Evolutionary conservation across 305 asterid genomes (phyloP), one percentile per base, ranked within the genome.

Genomic region (Fraxinus floribunda): DNA sequence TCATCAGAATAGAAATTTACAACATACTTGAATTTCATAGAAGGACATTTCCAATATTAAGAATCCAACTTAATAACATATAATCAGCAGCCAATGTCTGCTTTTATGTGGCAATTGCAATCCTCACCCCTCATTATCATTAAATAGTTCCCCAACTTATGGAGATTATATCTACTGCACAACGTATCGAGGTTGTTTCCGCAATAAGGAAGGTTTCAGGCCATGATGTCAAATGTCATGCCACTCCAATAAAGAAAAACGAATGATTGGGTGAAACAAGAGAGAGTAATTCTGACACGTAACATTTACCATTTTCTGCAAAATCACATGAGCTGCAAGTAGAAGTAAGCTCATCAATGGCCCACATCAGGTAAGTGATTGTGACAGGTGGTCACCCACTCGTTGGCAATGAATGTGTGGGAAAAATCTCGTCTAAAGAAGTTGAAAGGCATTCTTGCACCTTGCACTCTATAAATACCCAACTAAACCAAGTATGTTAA

Each of bases 121-220:
- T 77, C 88, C 79, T 55, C 87, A 18, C 78, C 83, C 86, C 84
- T 76, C 64, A 82, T 75, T 68, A 34, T 62, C 75, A 7, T 35
- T 72, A 36, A 70, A 70, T 60, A 52, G 7, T 0, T 35, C 46
- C 52, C 83, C 39, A 64, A 70, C 75, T 75, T 76, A 78, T 76
- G 84, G 68, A 79, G 78, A 80, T 44, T 84, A 79, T 85, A 81
- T 71, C 79, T 66, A 60, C 80, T 80, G 72, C 18, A 13, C n/a
- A 46, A 46, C 18, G 7, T 15, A 46, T 46, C 1, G 5, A 46
- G 57, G 18, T 46, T 46, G 57, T 46, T 46, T 46, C 57, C 57
- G 4, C 18, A 46, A 15, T 46, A 13, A 13, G 57, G 57, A 46
- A 46, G 57, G 57, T 46, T 13, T 46, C 57, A 15, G 18, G 18